Conservation (phyloP, 768 basidiomycete species). For the Asterophora lycoperdoides region DNA sequence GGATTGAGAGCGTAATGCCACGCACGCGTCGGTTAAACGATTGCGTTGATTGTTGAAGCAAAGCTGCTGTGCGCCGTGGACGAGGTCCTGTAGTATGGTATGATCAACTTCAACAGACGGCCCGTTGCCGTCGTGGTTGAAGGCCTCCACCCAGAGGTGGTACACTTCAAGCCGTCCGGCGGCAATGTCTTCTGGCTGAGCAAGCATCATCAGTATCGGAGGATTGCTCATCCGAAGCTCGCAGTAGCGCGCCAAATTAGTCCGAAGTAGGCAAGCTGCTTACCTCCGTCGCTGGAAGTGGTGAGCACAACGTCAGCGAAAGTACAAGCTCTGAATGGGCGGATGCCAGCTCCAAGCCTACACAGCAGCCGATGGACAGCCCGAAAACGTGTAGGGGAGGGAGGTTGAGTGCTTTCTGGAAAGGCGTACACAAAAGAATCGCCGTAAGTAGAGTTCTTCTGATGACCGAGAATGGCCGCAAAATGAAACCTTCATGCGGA, state of each 20-base stretch:
- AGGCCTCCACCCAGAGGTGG: conserved; percentile 18
- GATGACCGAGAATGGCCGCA: not conserved
- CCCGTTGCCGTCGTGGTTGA: conserved; percentile 15
- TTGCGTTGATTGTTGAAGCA: conserved; percentile 17
- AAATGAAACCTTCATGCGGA: not conserved
- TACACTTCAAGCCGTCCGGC: conserved; percentile 18
- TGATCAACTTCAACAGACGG: conserved; percentile 6
- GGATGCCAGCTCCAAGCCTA: conserved; percentile 23
- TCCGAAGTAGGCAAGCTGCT: conserved; percentile 1
- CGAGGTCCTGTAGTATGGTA: conserved; percentile 13
- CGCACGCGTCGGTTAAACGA: conserved; percentile 15
- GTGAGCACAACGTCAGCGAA: conserved; percentile 24
- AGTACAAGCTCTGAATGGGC: conserved; percentile 19
- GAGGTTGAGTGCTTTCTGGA: conserved; percentile 24
- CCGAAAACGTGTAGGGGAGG: conserved; percentile 27
- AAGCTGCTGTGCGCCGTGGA: conserved; percentile 17
- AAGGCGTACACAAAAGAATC: not conserved
- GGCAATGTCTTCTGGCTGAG: conserved; percentile 19
- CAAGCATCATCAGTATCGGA: conserved; percentile 1
- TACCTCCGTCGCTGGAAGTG: conserved; percentile 24
- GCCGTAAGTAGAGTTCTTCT: not conserved
- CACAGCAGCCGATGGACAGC: conserved; percentile 21
- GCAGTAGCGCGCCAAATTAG: not conserved
- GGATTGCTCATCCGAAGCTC: not conserved
- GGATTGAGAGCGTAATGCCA: not conserved